Evolutionary conservation across 306 rosid genomes (phyloP).

Genomic region (Dryas drummondii): DNA sequence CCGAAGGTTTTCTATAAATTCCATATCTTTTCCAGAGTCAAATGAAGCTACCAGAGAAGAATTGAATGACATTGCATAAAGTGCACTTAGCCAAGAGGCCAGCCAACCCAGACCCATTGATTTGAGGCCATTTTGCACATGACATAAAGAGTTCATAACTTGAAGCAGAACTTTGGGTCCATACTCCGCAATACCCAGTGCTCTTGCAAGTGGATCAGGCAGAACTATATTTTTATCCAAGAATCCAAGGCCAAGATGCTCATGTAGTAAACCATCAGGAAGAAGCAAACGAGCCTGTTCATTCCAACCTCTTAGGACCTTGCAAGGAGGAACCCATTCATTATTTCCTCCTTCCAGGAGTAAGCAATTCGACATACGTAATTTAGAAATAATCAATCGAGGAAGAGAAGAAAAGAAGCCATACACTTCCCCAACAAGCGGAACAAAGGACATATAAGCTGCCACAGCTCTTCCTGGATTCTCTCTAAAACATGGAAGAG

Average conservation of each 20-base stretch:
- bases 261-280: conserved; percentile 56
- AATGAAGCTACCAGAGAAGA: conserved; percentile 42
- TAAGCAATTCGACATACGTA: conserved; percentile 72
- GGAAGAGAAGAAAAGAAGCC: conserved; percentile 96
- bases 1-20: conserved; percentile 46
- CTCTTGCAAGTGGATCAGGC: conserved; percentile 66
- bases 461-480: conserved; percentile 83
- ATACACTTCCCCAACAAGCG: conserved; percentile 90
- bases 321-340: conserved; percentile 87
- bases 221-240: conserved; percentile 55
- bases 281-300: conserved; percentile 68
- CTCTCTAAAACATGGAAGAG: conserved; percentile 71
- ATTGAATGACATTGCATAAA: conserved; percentile 47
- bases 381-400: conserved; percentile 62
- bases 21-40: conserved; percentile 42
- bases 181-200: conserved; percentile 80
- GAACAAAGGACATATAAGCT: conserved; percentile 87
- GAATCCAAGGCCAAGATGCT: conserved; percentile 85
- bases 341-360: conserved; percentile 63
- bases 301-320: conserved; percentile 90
- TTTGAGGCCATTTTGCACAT: conserved; percentile 38
- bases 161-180: conserved; percentile 69
- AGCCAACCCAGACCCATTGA: conserved; percentile 75
- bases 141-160: conserved; percentile 57
- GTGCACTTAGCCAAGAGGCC: conserved; percentile 62